phyloP scores from a whole-genome alignment of 352 stramenopile species.

The Phytophthora boehmeriae region DNA sequence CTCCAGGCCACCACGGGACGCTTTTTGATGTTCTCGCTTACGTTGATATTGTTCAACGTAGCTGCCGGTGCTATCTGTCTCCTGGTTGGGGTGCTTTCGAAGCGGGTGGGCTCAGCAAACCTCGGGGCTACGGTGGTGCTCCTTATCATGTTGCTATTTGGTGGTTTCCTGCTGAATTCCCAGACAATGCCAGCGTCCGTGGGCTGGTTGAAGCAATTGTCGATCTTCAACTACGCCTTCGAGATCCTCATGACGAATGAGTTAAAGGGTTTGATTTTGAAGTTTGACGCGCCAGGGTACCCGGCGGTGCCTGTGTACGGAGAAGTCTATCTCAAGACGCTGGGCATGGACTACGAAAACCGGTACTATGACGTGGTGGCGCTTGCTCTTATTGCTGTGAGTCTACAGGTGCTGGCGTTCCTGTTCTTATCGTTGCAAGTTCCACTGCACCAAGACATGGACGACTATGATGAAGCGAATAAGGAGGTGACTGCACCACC shows the following conservation, averaged over 20 bases:
- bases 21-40: slow-evolving; percentile 64
- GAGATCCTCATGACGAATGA: slow-evolving; percentile 86
- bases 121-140: slow-evolving; percentile 68
- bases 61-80: slow-evolving; percentile 71
- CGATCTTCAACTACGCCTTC: slow-evolving; percentile 83
- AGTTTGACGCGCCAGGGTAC: slow-evolving; percentile 73
- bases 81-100: slow-evolving; percentile 64
- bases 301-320: slow-evolving; percentile 68
- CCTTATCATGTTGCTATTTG: slow-evolving; percentile 77
- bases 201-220: slow-evolving; percentile 71
- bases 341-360: slow-evolving; percentile 75
- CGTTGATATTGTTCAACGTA: slow-evolving; percentile 76
- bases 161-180: slow-evolving; percentile 77
- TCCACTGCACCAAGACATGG: slow-evolving; percentile 47
- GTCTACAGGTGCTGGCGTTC: slow-evolving; percentile 55
- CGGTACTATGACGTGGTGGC: slow-evolving; percentile 63
- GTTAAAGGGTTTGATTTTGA: slow-evolving; percentile 67
- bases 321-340: slow-evolving; percentile 76
- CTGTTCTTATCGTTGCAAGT: slow-evolving; percentile 69
- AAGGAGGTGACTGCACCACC: too few relatives aligned
- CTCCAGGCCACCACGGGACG: slow-evolving; percentile 54
- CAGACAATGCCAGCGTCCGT: slow-evolving; percentile 66
- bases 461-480: slow-evolving; percentile 1
- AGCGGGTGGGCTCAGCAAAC: slow-evolving; percentile 66
- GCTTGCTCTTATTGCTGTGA: slow-evolving; percentile 47